Conservation (phyloP, 2,329 filamentous ascomycete genomes). For the Hortaea sp. region DNA sequence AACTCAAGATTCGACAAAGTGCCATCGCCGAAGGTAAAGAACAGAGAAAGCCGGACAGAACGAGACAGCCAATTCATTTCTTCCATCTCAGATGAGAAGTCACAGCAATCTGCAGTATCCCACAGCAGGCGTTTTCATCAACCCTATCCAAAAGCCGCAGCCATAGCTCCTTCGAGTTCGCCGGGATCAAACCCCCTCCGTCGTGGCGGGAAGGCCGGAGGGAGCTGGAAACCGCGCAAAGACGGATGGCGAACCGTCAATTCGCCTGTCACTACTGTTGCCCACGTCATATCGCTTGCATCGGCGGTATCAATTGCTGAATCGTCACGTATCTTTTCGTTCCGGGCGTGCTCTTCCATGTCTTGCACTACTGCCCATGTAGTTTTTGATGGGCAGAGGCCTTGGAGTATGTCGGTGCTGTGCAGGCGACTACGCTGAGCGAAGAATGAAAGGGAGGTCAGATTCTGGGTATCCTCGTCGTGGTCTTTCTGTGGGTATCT, state of each 20-base stretch:
- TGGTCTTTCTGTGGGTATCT: no score
- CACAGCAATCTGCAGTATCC: not conserved
- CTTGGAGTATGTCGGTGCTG: not conserved
- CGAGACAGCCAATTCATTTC: not conserved
- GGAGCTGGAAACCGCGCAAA: not conserved
- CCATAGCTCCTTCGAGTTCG: not conserved
- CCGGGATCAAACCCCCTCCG: not conserved
- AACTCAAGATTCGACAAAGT: not conserved
- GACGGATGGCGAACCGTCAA: not conserved
- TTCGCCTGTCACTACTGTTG: not conserved
- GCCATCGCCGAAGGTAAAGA: not conserved
- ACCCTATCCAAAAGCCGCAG: not conserved
- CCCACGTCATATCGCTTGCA: not conserved
- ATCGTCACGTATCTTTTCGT: not conserved
- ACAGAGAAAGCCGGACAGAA: not conserved
- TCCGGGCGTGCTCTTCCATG: not conserved
- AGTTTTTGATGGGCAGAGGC: not conserved
- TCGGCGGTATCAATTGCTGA: not conserved
- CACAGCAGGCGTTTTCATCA: not conserved
- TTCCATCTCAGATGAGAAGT: not conserved
- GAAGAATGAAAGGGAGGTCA: no score
- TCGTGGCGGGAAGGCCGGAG: not conserved
- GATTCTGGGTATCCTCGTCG: no score
- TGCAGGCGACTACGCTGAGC: no score
- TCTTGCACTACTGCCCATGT: not conserved